A percentile compares a stretch with the other conserved stretches of the same genome.
phyloP scores from a whole-genome alignment of 345 rosid genomes.

The Dipteronia dyeriana region DNA sequence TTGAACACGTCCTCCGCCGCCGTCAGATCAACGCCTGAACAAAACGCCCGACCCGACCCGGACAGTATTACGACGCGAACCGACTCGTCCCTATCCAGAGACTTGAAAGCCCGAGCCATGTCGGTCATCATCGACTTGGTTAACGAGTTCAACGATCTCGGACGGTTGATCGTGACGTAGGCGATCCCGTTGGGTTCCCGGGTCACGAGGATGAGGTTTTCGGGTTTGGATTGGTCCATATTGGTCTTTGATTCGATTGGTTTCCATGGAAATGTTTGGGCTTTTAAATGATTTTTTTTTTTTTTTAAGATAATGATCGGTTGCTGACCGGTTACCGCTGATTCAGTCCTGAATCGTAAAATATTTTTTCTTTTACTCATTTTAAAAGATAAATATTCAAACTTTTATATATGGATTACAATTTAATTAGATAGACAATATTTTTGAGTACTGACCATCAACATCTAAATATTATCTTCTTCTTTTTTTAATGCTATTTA shows the following conservation, averaged over 20 bases:
- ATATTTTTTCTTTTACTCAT: too few relatives aligned
- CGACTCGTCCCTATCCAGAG: constrained; percentile 53
- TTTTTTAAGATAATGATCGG: too few relatives aligned
- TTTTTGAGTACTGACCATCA: too few relatives aligned
- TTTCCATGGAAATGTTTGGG: neutral
- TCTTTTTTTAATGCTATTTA: too few relatives aligned
- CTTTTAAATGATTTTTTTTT: too few relatives aligned
- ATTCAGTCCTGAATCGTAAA: too few relatives aligned
- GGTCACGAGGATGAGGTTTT: constrained; percentile 54
- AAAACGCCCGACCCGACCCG: constrained; percentile 84
- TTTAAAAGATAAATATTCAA: too few relatives aligned
- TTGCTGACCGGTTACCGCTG: too few relatives aligned
- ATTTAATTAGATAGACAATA: too few relatives aligned
- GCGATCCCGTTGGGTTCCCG: constrained; percentile 67
- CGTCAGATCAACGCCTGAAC: constrained; percentile 89
- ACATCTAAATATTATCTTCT: too few relatives aligned
- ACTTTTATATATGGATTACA: too few relatives aligned
- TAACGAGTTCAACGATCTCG: constrained; percentile 83
- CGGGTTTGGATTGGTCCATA: constrained; percentile 39
- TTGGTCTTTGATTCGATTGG: neutral
- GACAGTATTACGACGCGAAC: constrained; percentile 65
- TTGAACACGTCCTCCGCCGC: constrained; percentile 87
- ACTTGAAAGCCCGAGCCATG: constrained; percentile 63
- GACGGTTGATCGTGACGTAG: constrained; percentile 79
- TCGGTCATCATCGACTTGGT: constrained; percentile 73